Evolutionary conservation across 164 flowering plant species (phyloP).

Genomic region (Akebia trifoliata): DNA sequence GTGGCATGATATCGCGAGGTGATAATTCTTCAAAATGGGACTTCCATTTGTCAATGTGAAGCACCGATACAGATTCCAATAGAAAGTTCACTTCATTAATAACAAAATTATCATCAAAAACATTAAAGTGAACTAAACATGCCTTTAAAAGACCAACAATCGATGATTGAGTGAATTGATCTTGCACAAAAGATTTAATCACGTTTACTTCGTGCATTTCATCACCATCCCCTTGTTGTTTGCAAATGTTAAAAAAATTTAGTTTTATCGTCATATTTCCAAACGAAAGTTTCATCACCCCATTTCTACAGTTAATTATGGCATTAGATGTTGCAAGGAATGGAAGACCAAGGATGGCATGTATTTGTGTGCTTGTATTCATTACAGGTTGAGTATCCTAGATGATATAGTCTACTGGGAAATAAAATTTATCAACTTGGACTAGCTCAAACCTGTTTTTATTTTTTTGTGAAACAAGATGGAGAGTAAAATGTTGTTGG

Average conservation of each 20-base stretch:
- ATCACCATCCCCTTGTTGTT: neutral
- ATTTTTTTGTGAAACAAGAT: too few species aligned
- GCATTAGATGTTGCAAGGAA: neutral
- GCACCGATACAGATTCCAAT: neutral
- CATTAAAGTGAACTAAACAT: neutral
- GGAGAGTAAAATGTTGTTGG: too few species aligned
- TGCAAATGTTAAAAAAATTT: neutral
- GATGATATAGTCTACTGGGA: neutral
- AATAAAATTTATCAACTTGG: neutral
- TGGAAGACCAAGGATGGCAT: neutral
- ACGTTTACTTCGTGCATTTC: neutral
- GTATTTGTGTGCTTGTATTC: neutral
- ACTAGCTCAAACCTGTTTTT: too few species aligned
- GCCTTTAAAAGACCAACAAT: neutral
- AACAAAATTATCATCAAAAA: too few species aligned
- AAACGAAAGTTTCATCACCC: neutral
- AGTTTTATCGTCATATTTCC: neutral
- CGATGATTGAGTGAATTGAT: too few species aligned
- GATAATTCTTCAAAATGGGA: neutral
- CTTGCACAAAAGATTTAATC: neutral
- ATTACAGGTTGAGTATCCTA: neutral
- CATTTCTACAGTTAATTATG: neutral
- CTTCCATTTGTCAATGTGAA: neutral
- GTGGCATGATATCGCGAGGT: neutral
- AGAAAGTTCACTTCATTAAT: too few species aligned